These are phyloP conservation scores for Sutorius eximius DNA, from an alignment of 1,284 basidiomycete species.

Conservation along the genomic window DNA sequence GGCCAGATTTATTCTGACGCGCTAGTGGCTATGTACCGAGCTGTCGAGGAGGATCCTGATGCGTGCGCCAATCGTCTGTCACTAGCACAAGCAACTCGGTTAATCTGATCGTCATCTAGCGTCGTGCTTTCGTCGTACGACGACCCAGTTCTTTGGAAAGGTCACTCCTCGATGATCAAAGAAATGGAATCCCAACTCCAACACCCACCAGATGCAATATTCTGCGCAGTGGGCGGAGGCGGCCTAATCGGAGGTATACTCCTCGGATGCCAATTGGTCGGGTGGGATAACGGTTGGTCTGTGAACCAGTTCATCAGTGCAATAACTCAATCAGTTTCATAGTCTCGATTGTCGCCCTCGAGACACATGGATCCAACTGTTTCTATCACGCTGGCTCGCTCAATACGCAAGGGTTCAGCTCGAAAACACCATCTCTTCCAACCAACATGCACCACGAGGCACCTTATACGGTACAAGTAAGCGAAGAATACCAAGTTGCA, in stretches of 20 bases:
- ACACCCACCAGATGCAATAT: slow-evolving; percentile 63
- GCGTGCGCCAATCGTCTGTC: slow-evolving; percentile 46
- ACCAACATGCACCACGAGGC: slow-evolving; percentile 30
- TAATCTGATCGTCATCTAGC: slow-evolving; percentile 36
- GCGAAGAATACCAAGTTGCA: slow-evolving; percentile 43
- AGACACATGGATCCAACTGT: slow-evolving; percentile 70
- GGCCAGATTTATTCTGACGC: slow-evolving; percentile 62
- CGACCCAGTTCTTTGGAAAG: slow-evolving; percentile 65
- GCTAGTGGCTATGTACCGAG: slow-evolving; percentile 46
- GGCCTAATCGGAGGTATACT: slow-evolving; percentile 71
- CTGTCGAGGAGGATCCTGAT: slow-evolving; percentile 44
- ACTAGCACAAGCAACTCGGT: not conserved
- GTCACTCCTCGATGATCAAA: slow-evolving; percentile 66
- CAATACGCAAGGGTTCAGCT: slow-evolving; percentile 47
- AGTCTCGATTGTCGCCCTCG: slow-evolving; percentile 67
- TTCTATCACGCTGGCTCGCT: slow-evolving; percentile 70
- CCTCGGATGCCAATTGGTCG: slow-evolving; percentile 55
- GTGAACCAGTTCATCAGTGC: slow-evolving; percentile 1
- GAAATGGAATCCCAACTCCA: slow-evolving; percentile 60
- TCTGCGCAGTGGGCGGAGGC: slow-evolving; percentile 75
- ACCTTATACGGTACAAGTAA: slow-evolving; percentile 36
- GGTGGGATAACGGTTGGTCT: slow-evolving; percentile 64
- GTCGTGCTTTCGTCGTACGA: slow-evolving; percentile 71
- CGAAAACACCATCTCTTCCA: slow-evolving; percentile 29
- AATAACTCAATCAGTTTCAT: slow-evolving; percentile 9